These are phyloP conservation scores for Yamadazyma friedrichii DNA, from an alignment of 1,139 yeast genomes.

Conservation along the genomic window DNA sequence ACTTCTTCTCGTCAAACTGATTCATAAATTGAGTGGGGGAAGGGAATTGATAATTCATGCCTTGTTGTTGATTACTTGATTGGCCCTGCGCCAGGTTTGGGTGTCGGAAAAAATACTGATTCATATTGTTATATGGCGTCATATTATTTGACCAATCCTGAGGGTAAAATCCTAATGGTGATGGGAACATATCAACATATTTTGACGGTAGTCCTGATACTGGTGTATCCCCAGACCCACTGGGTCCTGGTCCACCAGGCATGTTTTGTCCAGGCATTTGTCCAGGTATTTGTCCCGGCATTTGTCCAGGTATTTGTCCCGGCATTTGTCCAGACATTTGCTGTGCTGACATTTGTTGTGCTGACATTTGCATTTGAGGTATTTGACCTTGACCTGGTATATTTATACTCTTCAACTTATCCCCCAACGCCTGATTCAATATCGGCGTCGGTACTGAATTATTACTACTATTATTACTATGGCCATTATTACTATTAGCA, in stretches of 20 bases:
- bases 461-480: constrained; percentile 4
- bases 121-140: constrained; percentile 30
- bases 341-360: too few species aligned
- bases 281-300: background rate
- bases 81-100: constrained; percentile 3
- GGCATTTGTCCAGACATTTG: background rate
- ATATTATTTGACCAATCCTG: constrained; percentile 47
- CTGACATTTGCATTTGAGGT: background rate
- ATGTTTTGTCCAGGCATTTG: background rate
- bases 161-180: constrained; percentile 50
- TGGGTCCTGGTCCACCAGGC: background rate
- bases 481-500: too few species aligned
- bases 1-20: constrained; percentile 10
- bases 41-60: constrained; percentile 16
- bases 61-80: constrained; percentile 2
- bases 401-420: constrained; percentile 2
- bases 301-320: background rate
- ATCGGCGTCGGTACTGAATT: constrained; percentile 35
- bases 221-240: constrained; percentile 43
- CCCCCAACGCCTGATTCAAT: constrained; percentile 27
- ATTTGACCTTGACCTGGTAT: background rate
- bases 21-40: constrained; percentile 17
- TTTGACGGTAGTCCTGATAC: constrained; percentile 50
- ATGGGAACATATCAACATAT: constrained; percentile 55
- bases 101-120: constrained; percentile 23